Evolutionary conservation across 2,329 filamentous ascomycete species (phyloP).

Genomic region (Diaporthe eres): DNA sequence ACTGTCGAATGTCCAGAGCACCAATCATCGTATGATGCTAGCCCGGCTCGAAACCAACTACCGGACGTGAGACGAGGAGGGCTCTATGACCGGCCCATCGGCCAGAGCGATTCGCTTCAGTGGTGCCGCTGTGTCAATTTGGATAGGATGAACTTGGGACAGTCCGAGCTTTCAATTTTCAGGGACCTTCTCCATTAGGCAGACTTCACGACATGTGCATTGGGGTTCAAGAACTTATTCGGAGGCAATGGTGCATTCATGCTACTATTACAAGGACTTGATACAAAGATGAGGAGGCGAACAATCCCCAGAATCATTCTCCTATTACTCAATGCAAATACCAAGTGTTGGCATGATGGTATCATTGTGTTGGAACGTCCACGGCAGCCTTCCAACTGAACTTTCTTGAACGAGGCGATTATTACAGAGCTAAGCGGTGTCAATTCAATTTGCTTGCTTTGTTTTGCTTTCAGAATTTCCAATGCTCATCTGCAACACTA

Average conservation of each 20-base stretch:
- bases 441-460: not conserved
- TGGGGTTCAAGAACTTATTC: not conserved
- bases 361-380: not conserved
- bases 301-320: not conserved
- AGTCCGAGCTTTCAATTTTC: slow-evolving; percentile 4
- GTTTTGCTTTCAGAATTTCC: not conserved
- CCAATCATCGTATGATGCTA: slow-evolving; percentile 29
- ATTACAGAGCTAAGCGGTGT: not conserved
- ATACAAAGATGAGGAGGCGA: not conserved
- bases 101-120: slow-evolving; percentile 17
- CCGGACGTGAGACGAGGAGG: slow-evolving; percentile 24
- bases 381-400: not conserved
- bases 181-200: slow-evolving; percentile 12
- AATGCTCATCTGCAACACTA: not conserved
- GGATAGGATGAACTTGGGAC: slow-evolving; percentile 21
- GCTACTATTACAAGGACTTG: not conserved
- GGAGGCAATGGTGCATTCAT: not conserved
- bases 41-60: slow-evolving; percentile 22
- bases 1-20: slow-evolving; percentile 1
- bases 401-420: not conserved
- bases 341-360: not conserved
- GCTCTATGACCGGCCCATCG: not conserved
- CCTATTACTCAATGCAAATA: not conserved
- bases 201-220: not conserved
- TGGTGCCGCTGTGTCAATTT: slow-evolving; percentile 8